Percentiles rank a stretch among this genome's conserved stretches.
Evolutionary conservation across 2,329 filamentous ascomycete genomes (phyloP).

Genomic region (Aspergillus quadricinctus): DNA sequence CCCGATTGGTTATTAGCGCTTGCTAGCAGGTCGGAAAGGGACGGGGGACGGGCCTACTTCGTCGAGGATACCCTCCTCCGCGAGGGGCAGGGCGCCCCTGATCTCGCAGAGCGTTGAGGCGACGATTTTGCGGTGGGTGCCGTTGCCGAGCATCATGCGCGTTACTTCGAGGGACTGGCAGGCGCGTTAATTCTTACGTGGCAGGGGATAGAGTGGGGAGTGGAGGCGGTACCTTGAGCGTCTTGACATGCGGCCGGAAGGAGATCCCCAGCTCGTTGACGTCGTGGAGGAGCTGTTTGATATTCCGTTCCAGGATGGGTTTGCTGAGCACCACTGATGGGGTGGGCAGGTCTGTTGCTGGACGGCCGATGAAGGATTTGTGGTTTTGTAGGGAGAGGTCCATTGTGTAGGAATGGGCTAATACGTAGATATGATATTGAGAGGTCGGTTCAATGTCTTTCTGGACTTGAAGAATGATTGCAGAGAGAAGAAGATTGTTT

Average conservation of each 20-base stretch:
- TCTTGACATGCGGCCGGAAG: constrained; percentile 46
- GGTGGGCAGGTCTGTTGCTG: constrained; percentile 33
- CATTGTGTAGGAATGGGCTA: constrained; percentile 14
- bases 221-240: constrained; percentile 34
- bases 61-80: constrained; percentile 37
- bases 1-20: background rate
- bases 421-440: background rate
- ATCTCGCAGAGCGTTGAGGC: constrained; percentile 42
- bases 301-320: constrained; percentile 37
- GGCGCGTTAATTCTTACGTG: background rate
- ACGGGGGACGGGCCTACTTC: constrained; percentile 37
- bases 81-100: constrained; percentile 36
- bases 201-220: background rate
- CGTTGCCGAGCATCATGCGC: constrained; percentile 39
- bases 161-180: constrained; percentile 28
- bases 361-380: constrained; percentile 34
- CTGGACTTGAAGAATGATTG: background rate
- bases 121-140: constrained; percentile 36
- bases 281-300: constrained; percentile 34
- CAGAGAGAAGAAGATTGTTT: background rate
- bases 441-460: background rate
- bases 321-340: constrained; percentile 40
- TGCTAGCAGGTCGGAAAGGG: too few relatives aligned
- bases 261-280: constrained; percentile 36
- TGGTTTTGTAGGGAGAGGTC: constrained; percentile 29